These are phyloP conservation scores for Cucumis melo DNA, from an alignment of 306 rosid species.

Conservation along the genomic window DNA sequence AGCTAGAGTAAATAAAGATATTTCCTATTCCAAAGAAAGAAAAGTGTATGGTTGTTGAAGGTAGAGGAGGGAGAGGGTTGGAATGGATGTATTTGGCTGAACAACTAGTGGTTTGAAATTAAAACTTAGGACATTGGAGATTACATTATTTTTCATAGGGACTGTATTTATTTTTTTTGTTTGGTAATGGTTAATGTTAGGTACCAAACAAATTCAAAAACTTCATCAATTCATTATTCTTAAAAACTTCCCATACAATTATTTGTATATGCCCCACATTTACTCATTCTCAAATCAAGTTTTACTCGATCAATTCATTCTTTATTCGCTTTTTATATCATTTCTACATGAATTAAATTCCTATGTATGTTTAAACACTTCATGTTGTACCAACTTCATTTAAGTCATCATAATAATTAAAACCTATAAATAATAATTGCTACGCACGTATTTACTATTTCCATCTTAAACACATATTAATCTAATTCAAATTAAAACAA, in stretches of 20 bases:
- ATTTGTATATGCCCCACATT: not conserved
- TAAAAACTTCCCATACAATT: not conserved
- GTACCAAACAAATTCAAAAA: not conserved
- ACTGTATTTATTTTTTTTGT: not conserved
- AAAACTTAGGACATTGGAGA: not conserved
- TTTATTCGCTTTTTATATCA: too few species aligned
- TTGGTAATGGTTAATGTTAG: not conserved
- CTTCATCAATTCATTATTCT: not conserved
- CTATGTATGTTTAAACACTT: too few species aligned
- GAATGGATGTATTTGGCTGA: not conserved
- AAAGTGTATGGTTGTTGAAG: not conserved
- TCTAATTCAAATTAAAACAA: too few species aligned
- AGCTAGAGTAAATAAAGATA: not conserved
- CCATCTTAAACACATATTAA: too few species aligned
- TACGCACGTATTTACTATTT: too few species aligned
- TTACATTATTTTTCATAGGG: not conserved
- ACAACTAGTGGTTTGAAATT: not conserved
- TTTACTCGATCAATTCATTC: not conserved
- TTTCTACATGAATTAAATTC: too few species aligned
- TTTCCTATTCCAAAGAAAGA: not conserved
- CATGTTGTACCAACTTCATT: too few species aligned
- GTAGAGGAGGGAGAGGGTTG: not conserved
- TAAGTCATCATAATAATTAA: too few species aligned
- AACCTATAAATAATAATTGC: too few species aligned
- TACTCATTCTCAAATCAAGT: not conserved